Evolutionary conservation across 495 filamentous ascomycete genomes (phyloP), one percentile per base, ranked within the genome.

Genomic region (Aspergillus baeticus): DNA sequence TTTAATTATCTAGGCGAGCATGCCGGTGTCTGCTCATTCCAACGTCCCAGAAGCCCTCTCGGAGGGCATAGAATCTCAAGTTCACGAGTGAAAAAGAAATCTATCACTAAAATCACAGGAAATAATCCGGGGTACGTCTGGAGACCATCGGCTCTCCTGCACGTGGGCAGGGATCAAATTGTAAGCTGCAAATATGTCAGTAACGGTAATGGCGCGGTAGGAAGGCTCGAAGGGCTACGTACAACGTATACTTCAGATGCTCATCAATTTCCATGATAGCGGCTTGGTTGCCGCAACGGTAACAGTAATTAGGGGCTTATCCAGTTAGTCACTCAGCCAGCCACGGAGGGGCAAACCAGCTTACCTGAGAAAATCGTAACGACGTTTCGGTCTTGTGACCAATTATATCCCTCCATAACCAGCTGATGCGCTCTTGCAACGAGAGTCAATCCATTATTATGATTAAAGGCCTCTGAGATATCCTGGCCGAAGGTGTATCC

Each of bases 211-310:
- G n/a, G 13, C 50, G 45, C 55, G 29, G 17, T 39, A 7, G 5
- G 57, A 51, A 41, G 26, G 29, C 21, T 23, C 22, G 22, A 14
- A 31, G 20, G 17, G 14, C 51, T 17, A 87, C 91, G 76, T 83
- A 98, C 94, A 98, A 98, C 65, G 94, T 98, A 72, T 98, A 98
- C 80, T 98, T 98, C 73, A 98, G 76, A 74, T 98, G 92, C 75
- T 98, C 94, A 59, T 98, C 94, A 73, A 98, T 98, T 74, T 98
- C 94, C 94, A 98, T 98, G 72, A 98, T 98, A 10, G 94, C 94
- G 47, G 94, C 94, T 76, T 98, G 94, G 75, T 98, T 98, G 65
- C 94, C 94, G 71, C 94, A 98, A 69, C 94, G 84, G 79, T 96
- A 96, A 77, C 92, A 97, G 75, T 97, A 97, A 74, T 97, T 97